phyloP scores from a whole-genome alignment of 306 rosid genomes.

The Trifolium fragiferum region DNA sequence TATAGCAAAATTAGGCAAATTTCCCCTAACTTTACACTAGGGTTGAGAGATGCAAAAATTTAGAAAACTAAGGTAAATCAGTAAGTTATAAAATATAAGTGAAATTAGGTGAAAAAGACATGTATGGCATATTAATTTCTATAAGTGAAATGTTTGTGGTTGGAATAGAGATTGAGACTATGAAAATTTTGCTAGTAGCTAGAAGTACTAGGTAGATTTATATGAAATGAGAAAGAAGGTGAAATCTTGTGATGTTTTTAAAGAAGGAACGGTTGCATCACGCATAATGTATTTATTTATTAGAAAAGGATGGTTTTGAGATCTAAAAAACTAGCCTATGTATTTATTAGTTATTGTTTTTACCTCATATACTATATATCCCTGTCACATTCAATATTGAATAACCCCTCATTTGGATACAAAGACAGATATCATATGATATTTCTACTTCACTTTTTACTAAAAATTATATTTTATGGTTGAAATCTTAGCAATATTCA shows the following conservation, averaged over 20 bases:
- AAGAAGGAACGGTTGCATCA: slow-evolving; percentile 57
- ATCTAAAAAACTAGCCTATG: slow-evolving; percentile 38
- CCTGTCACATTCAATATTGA: slow-evolving; percentile 2
- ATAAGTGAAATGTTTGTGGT: slow-evolving; percentile 27
- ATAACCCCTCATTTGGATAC: neutral
- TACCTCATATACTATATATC: neutral
- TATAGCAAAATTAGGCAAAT: slow-evolving; percentile 19
- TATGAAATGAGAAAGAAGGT: slow-evolving; percentile 12
- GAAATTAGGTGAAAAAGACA: slow-evolving; percentile 8
- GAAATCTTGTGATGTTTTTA: slow-evolving; percentile 59
- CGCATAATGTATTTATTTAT: slow-evolving; percentile 45
- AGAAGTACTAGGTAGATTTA: neutral
- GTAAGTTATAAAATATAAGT: neutral
- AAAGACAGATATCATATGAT: neutral
- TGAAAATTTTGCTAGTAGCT: slow-evolving; percentile 11
- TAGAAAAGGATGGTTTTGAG: slow-evolving; percentile 32
- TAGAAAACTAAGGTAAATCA: neutral
- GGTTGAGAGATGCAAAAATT: neutral
- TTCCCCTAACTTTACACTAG: slow-evolving; percentile 10
- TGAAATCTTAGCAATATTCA: too few relatives aligned
- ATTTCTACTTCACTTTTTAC: neutral
- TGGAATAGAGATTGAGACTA: slow-evolving; percentile 35
- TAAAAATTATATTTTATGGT: neutral
- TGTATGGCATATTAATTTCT: neutral
- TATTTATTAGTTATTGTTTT: slow-evolving; percentile 37